Evolutionary conservation across 371 early-diverging fungal species (phyloP), one percentile per base, ranked within the genome.

Genomic region (Mucor circinelloides): DNA sequence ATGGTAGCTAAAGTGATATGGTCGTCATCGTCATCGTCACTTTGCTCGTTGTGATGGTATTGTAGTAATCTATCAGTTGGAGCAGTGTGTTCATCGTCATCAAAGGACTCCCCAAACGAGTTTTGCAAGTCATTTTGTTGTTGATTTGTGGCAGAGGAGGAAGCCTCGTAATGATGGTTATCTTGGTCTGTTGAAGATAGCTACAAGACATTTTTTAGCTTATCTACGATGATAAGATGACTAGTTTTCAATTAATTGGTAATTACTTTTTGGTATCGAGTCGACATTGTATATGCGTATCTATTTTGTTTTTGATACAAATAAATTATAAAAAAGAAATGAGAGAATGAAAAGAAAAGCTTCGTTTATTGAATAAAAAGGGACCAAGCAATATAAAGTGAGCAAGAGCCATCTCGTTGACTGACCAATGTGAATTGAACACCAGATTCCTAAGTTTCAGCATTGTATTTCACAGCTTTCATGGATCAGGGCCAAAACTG

Each of bases 61-160:
- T 28, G 23, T 34, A 50, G 12, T 30, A 61, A 34, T 69, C 61
- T 44, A 17, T 60, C 38, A n/a, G 61, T 56, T 7, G 63, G 46
- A 28, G 64, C 46, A 15, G 63, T 36, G 25, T 58, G 38, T 15
- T 64, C 62, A 19, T 60, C 60, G 8, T 70, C 62, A n/a, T 68
- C 68, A 5, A 67, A 59, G 8, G 70, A 58, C 21, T 68, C 50
- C 25, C 62, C 66, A 68, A 74, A 74, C 1, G 74, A 55, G n/a
- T 70, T 71, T 65, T 74, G 61, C 44, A 74, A 58, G 48, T 70
- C 71, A 30, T 54, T 65, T 42, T 52, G 17, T 52, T 70, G 74
- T n/a, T 67, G 70, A 38, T 31, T 58, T 44, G 34, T n/a, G 28
- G 63, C 23, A 28, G 63, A 54, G 25, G 60, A 42, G 2, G 34